Conservation (phyloP, 208 protist species). For the Phytomonas serpens region DNA sequence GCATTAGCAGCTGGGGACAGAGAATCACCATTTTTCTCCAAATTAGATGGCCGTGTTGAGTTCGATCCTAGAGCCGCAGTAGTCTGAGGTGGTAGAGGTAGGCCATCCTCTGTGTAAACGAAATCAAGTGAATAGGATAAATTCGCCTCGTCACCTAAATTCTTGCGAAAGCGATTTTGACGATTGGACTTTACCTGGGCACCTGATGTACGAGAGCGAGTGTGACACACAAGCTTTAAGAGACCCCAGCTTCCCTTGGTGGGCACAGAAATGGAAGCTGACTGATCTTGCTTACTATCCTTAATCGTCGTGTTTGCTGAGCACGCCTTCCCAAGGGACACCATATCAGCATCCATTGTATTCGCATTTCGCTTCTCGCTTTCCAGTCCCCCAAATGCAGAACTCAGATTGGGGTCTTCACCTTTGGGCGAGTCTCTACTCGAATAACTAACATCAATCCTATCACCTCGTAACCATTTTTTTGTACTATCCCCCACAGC, state of each 20-base stretch:
- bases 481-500: background rate
- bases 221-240: background rate
- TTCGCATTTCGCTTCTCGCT: background rate
- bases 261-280: background rate
- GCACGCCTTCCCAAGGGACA: background rate
- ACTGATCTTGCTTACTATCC: background rate
- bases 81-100: slow-evolving; percentile 28
- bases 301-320: background rate
- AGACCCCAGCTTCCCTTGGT: background rate
- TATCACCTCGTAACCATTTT: background rate
- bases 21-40: slow-evolving; percentile 14
- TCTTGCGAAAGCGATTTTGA: background rate
- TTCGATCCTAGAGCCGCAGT: slow-evolving; percentile 15
- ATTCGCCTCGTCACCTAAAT: background rate
- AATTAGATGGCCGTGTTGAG: background rate
- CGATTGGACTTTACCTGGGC: background rate
- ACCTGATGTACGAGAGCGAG: background rate
- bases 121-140: slow-evolving; percentile 53
- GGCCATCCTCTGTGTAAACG: slow-evolving; percentile 43
- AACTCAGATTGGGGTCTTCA: background rate
- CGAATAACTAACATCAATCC: background rate
- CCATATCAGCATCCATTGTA: background rate
- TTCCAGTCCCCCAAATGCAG: background rate
- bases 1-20: slow-evolving; percentile 5
- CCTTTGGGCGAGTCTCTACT: background rate